phyloP scores from a whole-genome alignment of 352 stramenopile genomes.

The Phytophthora vignae region DNA sequence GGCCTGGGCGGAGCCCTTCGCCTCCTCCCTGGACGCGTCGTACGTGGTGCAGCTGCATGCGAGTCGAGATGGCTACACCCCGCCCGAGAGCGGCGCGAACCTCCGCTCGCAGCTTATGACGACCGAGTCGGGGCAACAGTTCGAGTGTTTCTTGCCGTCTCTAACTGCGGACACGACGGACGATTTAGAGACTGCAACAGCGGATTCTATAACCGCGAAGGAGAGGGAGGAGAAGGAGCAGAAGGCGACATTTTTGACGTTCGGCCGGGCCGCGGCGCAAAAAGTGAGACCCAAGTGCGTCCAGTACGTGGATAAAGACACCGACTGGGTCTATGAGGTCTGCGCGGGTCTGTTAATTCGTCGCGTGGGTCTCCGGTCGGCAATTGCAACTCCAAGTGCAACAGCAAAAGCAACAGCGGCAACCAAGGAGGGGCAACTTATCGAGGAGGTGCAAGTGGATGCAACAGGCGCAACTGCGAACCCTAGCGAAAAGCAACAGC shows the following conservation, averaged over 20 bases:
- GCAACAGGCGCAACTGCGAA: constrained; percentile 10
- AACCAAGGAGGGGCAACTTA: background rate
- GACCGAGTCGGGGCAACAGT: constrained; percentile 66
- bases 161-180: constrained; percentile 16
- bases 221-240: constrained; percentile 19
- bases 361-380: constrained; percentile 43
- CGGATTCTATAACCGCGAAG: constrained; percentile 6
- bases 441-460: constrained; percentile 30
- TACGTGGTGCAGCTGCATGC: constrained; percentile 81
- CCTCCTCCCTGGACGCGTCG: constrained; percentile 43
- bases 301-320: constrained; percentile 59
- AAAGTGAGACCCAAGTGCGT: constrained; percentile 76
- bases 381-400: constrained; percentile 8
- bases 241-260: constrained; percentile 44
- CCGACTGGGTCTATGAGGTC: constrained; percentile 73
- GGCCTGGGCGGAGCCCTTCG: constrained; percentile 14
- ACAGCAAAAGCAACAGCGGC: constrained; percentile 2
- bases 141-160: constrained; percentile 79
- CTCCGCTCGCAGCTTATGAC: constrained; percentile 68
- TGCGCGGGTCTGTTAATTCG: constrained; percentile 66
- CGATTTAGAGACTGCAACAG: background rate
- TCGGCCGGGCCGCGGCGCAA: constrained; percentile 57
- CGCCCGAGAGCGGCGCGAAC: constrained; percentile 20
- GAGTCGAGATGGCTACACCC: constrained; percentile 46
- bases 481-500: constrained; percentile 6